Conservation (phyloP, 768 basidiomycete species). For the Termitomyces sp. region DNA sequence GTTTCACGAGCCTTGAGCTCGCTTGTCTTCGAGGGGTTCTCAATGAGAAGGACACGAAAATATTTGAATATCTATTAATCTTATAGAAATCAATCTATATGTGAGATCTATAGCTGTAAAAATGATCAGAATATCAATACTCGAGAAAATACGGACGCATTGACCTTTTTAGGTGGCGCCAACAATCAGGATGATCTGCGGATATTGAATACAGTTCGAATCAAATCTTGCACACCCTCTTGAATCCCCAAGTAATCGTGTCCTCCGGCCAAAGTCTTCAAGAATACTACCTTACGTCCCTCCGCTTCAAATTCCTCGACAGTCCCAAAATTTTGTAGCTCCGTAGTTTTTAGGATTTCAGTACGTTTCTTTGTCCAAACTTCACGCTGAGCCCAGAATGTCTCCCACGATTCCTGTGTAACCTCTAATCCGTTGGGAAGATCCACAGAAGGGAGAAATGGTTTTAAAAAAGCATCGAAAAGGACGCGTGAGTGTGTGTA, state of each 20-base stretch:
- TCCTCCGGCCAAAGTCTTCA: constrained; percentile 58
- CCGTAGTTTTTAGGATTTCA: constrained; percentile 36
- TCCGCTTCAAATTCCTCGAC: constrained; percentile 46
- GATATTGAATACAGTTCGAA: constrained; percentile 31
- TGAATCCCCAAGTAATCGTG: constrained; percentile 59
- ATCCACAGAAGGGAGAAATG: constrained; percentile 44
- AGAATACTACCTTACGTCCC: constrained; percentile 44
- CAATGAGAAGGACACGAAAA: background rate
- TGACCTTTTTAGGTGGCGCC: background rate
- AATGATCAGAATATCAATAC: background rate
- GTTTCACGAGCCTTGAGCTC: background rate
- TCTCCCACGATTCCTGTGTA: constrained; percentile 36
- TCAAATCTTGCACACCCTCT: constrained; percentile 70
- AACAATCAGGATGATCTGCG: background rate
- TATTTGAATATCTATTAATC: background rate
- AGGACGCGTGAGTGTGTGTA: constrained; percentile 65
- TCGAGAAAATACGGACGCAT: background rate
- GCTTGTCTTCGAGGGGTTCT: background rate
- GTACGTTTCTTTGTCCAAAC: constrained; percentile 35
- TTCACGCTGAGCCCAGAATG: constrained; percentile 31
- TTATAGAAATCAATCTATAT: background rate
- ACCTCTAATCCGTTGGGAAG: constrained; percentile 21
- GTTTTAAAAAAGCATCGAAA: constrained; percentile 67
- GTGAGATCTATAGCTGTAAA: background rate
- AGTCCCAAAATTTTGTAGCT: constrained; percentile 51